Percentiles rank a stretch among this genome's conserved stretches.
Conservation (phyloP, 495 filamentous ascomycete genomes). For the Daldinia grandis region DNA sequence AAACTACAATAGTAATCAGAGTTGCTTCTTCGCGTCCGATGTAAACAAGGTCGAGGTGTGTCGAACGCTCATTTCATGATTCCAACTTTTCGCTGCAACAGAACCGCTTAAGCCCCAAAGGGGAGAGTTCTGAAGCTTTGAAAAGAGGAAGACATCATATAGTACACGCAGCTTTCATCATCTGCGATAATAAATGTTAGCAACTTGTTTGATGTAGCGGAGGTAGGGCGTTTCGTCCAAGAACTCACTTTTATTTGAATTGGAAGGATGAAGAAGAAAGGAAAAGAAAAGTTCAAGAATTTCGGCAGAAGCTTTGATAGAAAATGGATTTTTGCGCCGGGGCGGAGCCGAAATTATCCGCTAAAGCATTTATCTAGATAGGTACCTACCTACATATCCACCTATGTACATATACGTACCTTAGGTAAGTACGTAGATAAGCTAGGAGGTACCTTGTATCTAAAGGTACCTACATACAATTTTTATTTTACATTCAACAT, state of each 20-base stretch:
- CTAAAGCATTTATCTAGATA: background rate
- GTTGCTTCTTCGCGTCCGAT: constrained; percentile 98
- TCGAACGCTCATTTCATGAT: constrained; percentile 98
- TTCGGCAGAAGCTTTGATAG: constrained; percentile 4
- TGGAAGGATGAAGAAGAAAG: constrained; percentile 91
- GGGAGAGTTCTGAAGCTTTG: constrained; percentile 78
- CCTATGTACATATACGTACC: too few species aligned
- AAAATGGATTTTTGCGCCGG: constrained; percentile 33
- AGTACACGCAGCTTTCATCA: constrained; percentile 99
- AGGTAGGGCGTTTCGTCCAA: constrained; percentile 14
- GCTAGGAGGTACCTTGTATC: too few species aligned
- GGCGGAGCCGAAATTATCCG: constrained; percentile 33
- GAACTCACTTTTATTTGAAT: constrained; percentile 88
- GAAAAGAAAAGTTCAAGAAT: constrained; percentile 51
- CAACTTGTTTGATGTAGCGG: constrained; percentile 13
- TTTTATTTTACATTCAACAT: constrained; percentile 8
- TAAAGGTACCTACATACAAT: constrained; percentile 1
- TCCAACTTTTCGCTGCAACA: constrained; percentile 67
- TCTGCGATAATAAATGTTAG: constrained; percentile 66
- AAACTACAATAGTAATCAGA: constrained; percentile 72
- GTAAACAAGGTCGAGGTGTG: constrained; percentile 93
- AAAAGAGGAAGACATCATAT: constrained; percentile 80
- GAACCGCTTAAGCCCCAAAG: constrained; percentile 90
- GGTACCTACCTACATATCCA: too few species aligned
- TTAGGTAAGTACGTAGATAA: too few species aligned